Base-by-base conservation (phyloP, 73 alveolate species). In the Tetrahymena thermophila region DNA sequence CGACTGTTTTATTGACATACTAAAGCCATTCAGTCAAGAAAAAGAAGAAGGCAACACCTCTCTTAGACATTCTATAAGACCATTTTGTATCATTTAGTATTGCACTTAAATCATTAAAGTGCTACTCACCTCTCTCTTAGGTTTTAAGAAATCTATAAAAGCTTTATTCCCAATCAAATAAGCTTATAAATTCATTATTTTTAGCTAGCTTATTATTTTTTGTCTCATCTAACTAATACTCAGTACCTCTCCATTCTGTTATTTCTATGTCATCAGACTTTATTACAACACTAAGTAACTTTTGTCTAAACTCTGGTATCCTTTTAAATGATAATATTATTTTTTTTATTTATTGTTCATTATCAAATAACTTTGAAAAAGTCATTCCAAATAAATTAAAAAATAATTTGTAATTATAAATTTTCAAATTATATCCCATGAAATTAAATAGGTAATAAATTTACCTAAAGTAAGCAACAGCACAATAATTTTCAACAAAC, bases 1-100 rank as follows among this genome's bases (percentile, higher is more conserved):
- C 96, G 11, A 97, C 96, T 34, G 95, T 93, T 28, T 55, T 56
- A 71, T 94, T 94, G 34, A 97, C 98, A 58, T 97, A 97, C 34
- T 94, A 95, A 35, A 97, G 98, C 98, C 98, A 97, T 94, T 97
- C 97, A 40, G 97, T 94, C 17, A 97, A 85, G 94, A 98, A 97
- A 85, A 97, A 94, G 96, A 98, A 98, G 96, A 97, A 97, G 34
- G 99, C 99, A 19, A 97, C 96, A 9, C 99, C 99, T 94, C 99
- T 56, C 95, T 98, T 98, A 28, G 96, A 94, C 28, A 98, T 89
- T 93, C 98, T 96, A 17, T 97, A 93, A 38, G 96, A 57, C 99
- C 99, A 98, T 50, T 94, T 96, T 21, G 95, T 95, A 71, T 95
- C 55, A 50, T 93, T 94, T 9, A 97, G 71, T 13, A 94, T 85